Conservation (phyloP, 2,329 filamentous ascomycete species). For the Emmonsiellopsis sp. region DNA sequence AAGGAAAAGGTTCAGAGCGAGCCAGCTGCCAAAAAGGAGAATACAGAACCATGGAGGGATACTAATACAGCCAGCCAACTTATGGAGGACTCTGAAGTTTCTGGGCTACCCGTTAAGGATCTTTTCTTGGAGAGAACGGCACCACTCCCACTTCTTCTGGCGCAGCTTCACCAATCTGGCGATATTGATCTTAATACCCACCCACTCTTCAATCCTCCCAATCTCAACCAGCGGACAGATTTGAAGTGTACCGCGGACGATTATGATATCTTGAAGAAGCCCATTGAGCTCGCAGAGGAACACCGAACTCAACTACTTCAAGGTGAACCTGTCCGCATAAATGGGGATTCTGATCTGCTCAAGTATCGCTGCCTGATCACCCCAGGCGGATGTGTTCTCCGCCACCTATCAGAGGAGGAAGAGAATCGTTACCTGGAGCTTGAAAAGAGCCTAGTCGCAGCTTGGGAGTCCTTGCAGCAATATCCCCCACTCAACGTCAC, state of each 20-base stretch:
- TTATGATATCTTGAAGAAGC: conserved; percentile 31
- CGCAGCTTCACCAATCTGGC: conserved; percentile 30
- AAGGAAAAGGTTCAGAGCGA: conserved; percentile 14
- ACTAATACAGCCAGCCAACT: conserved; percentile 34
- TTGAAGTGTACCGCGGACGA: conserved; percentile 34
- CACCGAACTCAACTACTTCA: conserved; percentile 33
- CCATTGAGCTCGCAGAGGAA: conserved; percentile 33
- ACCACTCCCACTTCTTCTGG: conserved; percentile 29
- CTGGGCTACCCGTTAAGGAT: conserved; percentile 29
- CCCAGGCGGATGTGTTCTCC: conserved; percentile 36
- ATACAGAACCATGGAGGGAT: conserved; percentile 26
- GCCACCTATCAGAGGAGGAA: conserved; percentile 37
- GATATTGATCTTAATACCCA: conserved; percentile 29
- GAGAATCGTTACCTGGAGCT: conserved; percentile 38
- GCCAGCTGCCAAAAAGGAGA: conserved; percentile 10
- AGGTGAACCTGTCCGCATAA: conserved; percentile 34
- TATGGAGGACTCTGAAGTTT: conserved; percentile 29
- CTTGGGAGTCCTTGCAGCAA: conserved; percentile 28
- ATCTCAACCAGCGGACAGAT: conserved; percentile 32
- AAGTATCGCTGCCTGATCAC: conserved; percentile 37
- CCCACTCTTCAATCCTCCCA: conserved; percentile 32
- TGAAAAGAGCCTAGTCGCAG: conserved; percentile 27
- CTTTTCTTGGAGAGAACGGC: conserved; percentile 32
- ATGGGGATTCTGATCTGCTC: conserved; percentile 25
- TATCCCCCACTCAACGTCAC: conserved; percentile 28